phyloP scores from a whole-genome alignment of 768 basidiomycete species.

The Jaapia argillacea region DNA sequence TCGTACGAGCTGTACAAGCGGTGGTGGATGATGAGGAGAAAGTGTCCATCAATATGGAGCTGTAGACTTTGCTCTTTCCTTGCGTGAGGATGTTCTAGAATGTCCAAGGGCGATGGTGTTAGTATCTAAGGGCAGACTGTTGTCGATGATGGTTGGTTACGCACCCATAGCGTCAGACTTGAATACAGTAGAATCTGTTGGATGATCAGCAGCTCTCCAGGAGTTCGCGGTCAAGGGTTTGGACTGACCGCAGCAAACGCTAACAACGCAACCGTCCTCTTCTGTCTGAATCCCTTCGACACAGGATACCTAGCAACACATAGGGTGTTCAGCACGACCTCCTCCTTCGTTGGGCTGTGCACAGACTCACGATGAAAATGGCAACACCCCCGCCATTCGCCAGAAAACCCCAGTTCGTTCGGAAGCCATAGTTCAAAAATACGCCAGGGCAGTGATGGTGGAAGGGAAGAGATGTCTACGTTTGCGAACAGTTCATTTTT shows the following conservation, averaged over 20 bases:
- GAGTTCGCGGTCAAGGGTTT: no score
- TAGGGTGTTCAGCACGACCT: no score
- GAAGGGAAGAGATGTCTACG: no score
- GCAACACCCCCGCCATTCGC: no score
- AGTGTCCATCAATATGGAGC: background rate
- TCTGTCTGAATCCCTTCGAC: background rate
- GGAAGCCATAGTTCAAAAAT: no score
- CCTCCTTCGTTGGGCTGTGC: no score
- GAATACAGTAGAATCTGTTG: background rate
- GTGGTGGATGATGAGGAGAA: background rate
- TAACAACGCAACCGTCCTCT: background rate
- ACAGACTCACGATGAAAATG: no score
- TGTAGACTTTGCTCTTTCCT: background rate
- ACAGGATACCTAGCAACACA: background rate
- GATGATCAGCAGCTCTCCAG: background rate
- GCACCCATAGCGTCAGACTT: background rate
- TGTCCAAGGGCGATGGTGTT: no score
- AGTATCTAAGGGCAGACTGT: background rate
- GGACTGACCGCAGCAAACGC: background rate
- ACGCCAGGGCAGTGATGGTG: no score
- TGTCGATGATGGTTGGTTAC: background rate
- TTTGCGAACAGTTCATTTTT: no score
- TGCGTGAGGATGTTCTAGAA: slow-evolving; percentile 1
- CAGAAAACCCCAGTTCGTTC: no score
- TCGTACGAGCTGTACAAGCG: background rate